Evolutionary conservation across 2,329 filamentous ascomycete genomes (phyloP).

Genomic region (Albifimbria verrucaria): DNA sequence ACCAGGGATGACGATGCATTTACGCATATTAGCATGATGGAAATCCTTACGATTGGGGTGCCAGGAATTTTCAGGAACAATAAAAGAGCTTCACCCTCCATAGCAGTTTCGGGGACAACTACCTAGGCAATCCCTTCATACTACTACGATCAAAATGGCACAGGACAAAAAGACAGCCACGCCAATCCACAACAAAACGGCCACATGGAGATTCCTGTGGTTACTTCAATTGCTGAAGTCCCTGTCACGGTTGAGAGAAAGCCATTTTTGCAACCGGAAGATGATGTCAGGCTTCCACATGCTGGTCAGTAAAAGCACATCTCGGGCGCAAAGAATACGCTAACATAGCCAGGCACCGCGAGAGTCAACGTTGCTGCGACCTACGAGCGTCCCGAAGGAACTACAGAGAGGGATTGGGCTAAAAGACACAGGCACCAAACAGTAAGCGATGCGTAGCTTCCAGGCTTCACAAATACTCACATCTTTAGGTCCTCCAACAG

Average conservation of each 20-base stretch:
- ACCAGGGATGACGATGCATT: not conserved
- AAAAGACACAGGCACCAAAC: slow-evolving; percentile 26
- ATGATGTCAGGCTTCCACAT: slow-evolving; percentile 21
- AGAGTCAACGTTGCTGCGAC: slow-evolving; percentile 32
- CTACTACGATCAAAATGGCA: not conserved
- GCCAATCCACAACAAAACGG: not conserved
- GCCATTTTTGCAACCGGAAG: slow-evolving; percentile 24
- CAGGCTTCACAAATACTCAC: not conserved
- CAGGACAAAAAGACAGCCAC: not conserved
- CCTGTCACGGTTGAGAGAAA: slow-evolving; percentile 23
- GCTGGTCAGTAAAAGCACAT: slow-evolving; percentile 12
- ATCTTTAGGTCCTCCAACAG: slow-evolving; percentile 28
- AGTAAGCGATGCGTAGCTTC: slow-evolving; percentile 8
- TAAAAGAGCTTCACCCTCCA: too few relatives aligned
- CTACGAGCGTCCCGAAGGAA: slow-evolving; percentile 29
- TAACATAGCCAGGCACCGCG: slow-evolving; percentile 22
- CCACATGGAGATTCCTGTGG: not conserved
- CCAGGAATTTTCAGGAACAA: too few relatives aligned
- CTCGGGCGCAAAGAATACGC: not conserved
- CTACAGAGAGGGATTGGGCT: slow-evolving; percentile 27
- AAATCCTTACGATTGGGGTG: too few relatives aligned
- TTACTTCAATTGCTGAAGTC: slow-evolving; percentile 5
- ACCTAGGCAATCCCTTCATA: too few relatives aligned
- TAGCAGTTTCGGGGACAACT: too few relatives aligned
- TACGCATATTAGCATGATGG: too few relatives aligned